phyloP scores from a whole-genome alignment of 176 grass and related monocot species.

The Carex littledalei region DNA sequence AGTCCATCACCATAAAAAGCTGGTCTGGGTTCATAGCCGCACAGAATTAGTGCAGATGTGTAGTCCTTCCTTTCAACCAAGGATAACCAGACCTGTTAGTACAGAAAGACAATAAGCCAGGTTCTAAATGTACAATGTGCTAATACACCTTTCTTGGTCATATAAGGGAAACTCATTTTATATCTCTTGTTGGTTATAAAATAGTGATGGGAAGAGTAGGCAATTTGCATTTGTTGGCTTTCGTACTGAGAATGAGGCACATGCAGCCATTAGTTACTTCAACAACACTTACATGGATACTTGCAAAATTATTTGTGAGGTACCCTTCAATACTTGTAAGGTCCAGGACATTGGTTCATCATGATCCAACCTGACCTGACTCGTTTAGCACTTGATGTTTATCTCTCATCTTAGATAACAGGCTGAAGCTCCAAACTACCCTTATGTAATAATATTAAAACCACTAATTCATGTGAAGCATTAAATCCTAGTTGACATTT shows the following conservation, averaged over 20 bases:
- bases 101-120: background rate
- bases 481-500: background rate
- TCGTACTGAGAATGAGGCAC: slow-evolving; percentile 68
- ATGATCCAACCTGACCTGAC: background rate
- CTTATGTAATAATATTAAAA: background rate
- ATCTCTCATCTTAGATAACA: background rate
- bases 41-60: background rate
- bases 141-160: background rate
- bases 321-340: slow-evolving; percentile 25
- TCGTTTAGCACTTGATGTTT: background rate
- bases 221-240: slow-evolving; percentile 94
- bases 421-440: background rate
- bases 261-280: slow-evolving; percentile 77
- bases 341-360: background rate
- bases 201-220: slow-evolving; percentile 86
- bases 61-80: background rate
- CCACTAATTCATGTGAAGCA: background rate
- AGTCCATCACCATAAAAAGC: background rate
- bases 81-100: background rate
- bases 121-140: background rate
- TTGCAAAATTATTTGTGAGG: slow-evolving; percentile 88
- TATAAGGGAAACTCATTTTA: background rate
- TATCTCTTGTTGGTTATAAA: slow-evolving; percentile 4
- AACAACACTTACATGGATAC: slow-evolving; percentile 92
- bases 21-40: background rate